Evolutionary conservation across 129 eudicot species (phyloP).

Genomic region (Saussurea involucrata): DNA sequence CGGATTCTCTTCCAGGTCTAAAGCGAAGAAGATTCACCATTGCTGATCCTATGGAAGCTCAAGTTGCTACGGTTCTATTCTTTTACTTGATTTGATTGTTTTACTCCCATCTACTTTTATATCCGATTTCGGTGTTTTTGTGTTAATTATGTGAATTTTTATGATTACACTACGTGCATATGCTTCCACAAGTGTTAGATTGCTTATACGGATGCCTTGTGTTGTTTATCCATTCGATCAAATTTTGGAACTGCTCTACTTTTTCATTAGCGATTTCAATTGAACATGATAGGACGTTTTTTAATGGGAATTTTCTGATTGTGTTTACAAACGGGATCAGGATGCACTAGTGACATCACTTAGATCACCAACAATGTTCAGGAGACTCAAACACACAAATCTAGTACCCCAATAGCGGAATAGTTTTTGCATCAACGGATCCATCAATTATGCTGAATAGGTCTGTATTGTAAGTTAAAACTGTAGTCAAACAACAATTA

Average conservation of each 20-base stretch:
- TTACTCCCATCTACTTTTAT: background rate
- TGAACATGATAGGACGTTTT: background rate
- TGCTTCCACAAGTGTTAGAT: background rate
- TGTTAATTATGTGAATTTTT: background rate
- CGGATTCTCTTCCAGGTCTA: constrained; percentile 41
- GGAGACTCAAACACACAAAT: background rate
- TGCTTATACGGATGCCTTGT: background rate
- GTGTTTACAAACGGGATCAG: background rate
- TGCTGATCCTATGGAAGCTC: constrained; percentile 55
- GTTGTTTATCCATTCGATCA: constrained; percentile 11
- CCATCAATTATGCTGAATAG: background rate
- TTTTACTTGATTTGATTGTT: background rate
- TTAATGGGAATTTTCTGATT: background rate
- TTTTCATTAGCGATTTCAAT: background rate
- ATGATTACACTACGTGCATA: background rate
- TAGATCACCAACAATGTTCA: background rate
- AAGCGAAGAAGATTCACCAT: constrained; percentile 53
- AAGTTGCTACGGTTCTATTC: constrained; percentile 42
- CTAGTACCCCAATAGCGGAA: background rate
- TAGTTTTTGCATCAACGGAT: background rate
- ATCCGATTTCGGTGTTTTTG: background rate
- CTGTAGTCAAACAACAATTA: background rate
- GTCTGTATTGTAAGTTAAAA: background rate
- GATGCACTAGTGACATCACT: background rate
- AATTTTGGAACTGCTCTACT: background rate